Percentiles rank a stretch among this genome's conserved stretches.
Conservation (phyloP, 108 stramenopile genomes). For the Stephanodiscus triporus region DNA sequence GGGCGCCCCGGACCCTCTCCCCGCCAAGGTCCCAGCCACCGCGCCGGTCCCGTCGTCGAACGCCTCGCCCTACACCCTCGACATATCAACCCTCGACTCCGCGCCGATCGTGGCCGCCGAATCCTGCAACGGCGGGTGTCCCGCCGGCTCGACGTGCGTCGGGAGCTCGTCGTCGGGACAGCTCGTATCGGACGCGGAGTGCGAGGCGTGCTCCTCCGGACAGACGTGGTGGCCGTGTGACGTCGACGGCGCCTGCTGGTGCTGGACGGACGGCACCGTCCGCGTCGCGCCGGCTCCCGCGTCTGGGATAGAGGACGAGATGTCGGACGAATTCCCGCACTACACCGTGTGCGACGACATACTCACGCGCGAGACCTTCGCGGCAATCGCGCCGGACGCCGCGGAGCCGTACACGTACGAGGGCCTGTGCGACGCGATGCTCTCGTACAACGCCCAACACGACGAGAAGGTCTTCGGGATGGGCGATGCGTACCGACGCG, state of each 20-base stretch:
- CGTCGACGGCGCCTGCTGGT: constrained; percentile 48
- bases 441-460: constrained; percentile 43
- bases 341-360: constrained; percentile 28
- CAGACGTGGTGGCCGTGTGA: constrained; percentile 55
- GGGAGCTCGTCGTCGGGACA: constrained; percentile 32
- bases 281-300: constrained; percentile 44
- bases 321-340: constrained; percentile 19
- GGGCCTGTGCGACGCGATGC: constrained; percentile 45
- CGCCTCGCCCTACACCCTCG: constrained; percentile 37
- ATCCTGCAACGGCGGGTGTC: constrained; percentile 32
- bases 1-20: constrained; percentile 2
- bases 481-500: constrained; percentile 34
- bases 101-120: constrained; percentile 21
- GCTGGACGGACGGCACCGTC: constrained; percentile 39
- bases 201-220: constrained; percentile 21
- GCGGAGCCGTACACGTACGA: constrained; percentile 44
- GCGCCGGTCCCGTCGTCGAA: background rate
- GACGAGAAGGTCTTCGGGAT: constrained; percentile 52
- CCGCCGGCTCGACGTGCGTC: constrained; percentile 30
- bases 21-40: background rate
- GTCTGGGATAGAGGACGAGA: constrained; percentile 27
- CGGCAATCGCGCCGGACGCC: constrained; percentile 33
- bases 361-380: constrained; percentile 31
- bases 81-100: constrained; percentile 18
- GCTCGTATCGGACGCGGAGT: constrained; percentile 26